Percentiles rank a stretch among this genome's conserved stretches.
Evolutionary conservation across 2,329 filamentous ascomycete species (phyloP).

Genomic region (Neofusicoccum parvum): DNA sequence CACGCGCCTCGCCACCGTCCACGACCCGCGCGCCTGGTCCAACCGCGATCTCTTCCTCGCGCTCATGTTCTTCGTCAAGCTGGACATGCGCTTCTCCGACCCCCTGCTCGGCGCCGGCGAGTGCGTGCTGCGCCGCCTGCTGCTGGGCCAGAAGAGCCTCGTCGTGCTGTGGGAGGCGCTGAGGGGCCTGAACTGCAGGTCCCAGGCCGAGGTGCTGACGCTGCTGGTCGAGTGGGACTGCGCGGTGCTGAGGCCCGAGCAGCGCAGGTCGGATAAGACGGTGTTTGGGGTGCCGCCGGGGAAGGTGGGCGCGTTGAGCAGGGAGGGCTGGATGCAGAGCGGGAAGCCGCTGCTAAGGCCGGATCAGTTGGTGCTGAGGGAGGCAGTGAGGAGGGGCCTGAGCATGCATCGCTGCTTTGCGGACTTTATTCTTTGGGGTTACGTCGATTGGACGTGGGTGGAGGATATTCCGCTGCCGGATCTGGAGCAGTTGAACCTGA

Average conservation of each 20-base stretch:
- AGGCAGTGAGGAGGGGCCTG: constrained; percentile 17
- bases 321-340: constrained; percentile 18
- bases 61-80: constrained; percentile 69
- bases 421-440: constrained; percentile 19
- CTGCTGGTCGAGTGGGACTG: constrained; percentile 63
- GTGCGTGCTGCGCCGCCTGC: constrained; percentile 30
- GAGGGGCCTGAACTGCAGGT: constrained; percentile 56
- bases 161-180: constrained; percentile 63
- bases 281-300: constrained; percentile 10
- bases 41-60: constrained; percentile 63
- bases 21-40: constrained; percentile 57
- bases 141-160: constrained; percentile 60
- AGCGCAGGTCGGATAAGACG: neutral
- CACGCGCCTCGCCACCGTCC: constrained; percentile 58
- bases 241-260: neutral
- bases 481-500: neutral
- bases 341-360: constrained; percentile 18
- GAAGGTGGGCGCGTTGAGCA: neutral
- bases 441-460: constrained; percentile 7
- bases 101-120: constrained; percentile 59
- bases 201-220: constrained; percentile 55
- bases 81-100: constrained; percentile 69
- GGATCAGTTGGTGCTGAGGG: constrained; percentile 22
- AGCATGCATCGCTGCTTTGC: constrained; percentile 17
- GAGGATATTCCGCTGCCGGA: neutral